Evolutionary conservation across 768 basidiomycete genomes (phyloP), one percentile per base, ranked within the genome.

Genomic region (Calocera viscosa): DNA sequence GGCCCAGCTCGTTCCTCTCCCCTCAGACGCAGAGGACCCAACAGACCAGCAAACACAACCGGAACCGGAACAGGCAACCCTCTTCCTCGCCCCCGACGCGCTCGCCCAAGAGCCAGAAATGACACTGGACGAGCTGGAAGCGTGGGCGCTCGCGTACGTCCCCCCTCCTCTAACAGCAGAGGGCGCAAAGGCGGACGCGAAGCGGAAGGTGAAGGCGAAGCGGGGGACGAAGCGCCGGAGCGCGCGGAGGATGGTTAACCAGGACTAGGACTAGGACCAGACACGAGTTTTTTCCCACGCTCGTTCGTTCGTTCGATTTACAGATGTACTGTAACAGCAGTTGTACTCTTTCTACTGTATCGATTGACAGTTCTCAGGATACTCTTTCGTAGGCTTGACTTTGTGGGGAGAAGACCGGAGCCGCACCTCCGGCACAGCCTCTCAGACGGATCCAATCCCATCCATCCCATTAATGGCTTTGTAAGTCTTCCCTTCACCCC

Each of bases 41-140:
- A n/a, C n/a, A n/a, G n/a, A n/a, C n/a, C n/a, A n/a, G n/a, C n/a
- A n/a, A n/a, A n/a, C n/a, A n/a, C n/a, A n/a, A n/a, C n/a, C 35
- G 7, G 35, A 38, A 38, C 7, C 35, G 35, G 35, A 38, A 38
- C 5, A 38, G 35, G 35, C 7, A 5, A 5, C 14, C 14, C 53
- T 60, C 26, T 60, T 28, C 30, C 53, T 60, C 26, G 53, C 53
- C 30, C 53, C 53, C 30, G 53, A 60, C 53, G 53, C 53, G 53
- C 14, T 7, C 7, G 53, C 11, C 5, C 26, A 60, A 14, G 53
- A 60, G 16, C 53, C 53, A 11, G 24, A 16, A 7, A 60, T 60
- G 53, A 60, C 53, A 5, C 53, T 60, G 14, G 26, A 2, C 26
- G 53, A 60, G 19, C 26, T 60, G 14, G 26, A 32, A 19, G 30